Base-by-base conservation (phyloP, 768 basidiomycete species). In the Rhodosporidiobolus odoratus region DNA sequence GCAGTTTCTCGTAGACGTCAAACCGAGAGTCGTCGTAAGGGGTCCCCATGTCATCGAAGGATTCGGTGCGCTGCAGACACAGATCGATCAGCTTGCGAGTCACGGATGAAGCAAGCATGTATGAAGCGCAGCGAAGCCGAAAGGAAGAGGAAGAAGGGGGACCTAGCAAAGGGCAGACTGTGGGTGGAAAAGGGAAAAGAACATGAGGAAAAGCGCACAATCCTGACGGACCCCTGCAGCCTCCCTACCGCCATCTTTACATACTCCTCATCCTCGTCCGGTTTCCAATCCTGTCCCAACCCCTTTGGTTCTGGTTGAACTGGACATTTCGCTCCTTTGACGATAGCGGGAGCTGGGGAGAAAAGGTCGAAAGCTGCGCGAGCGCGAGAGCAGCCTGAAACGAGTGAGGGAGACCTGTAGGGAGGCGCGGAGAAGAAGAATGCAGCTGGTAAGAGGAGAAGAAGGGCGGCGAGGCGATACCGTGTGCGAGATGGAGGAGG, bases 31-130 rank as follows among this genome's bases (percentile, higher is more conserved):
- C 75, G 9, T 69, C 53, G 1, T 58, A 23, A 8, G 65, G 67
- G 1, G n/a, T 25, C 21, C 41, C 58, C 66, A 73, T 71, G 62
- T 75, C 72, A 43, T 73, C 75, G 66, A 48, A 75, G 12, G 54
- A 58, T 47, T 70, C 67, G 37, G 75, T 75, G 17, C 57, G 69
- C 72, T 73, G 54, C 21, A 27, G 41, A 2, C 30, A 53, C n/a
- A n/a, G n/a, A n/a, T n/a, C n/a, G n/a, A n/a, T n/a, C n/a, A n/a
- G n/a, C n/a, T 34, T 17, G n/a, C 8, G 52, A 38, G 47, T 35
- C 57, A 21, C 7, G 38, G 7, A 2, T 23, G 34, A 34, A 17
- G 53, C 10, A 56, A 37, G 52, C n/a, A n/a, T n/a, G n/a, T 50
- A 50, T 23, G 12, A 25, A 23, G 23, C 13, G 48, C 8, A n/a